Conservation (phyloP, 2,329 filamentous ascomycete genomes). For the Davidsoniella eucalypti region DNA sequence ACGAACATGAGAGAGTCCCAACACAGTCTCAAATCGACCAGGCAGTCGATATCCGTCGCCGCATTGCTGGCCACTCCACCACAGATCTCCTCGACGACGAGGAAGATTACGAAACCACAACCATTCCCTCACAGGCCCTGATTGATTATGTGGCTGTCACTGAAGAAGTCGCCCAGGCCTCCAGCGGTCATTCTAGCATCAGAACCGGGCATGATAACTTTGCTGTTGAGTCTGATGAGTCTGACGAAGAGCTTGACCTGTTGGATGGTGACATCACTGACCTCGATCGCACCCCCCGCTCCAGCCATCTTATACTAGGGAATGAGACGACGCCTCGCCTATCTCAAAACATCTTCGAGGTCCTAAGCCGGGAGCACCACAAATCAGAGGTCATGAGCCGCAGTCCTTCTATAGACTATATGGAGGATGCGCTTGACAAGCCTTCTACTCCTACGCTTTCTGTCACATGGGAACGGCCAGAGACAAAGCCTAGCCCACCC, state of each 20-base stretch:
- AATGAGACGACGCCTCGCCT: slow-evolving; percentile 5
- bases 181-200: neutral
- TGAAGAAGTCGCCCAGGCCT: neutral
- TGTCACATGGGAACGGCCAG: slow-evolving; percentile 4
- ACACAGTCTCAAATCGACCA: slow-evolving; percentile 5
- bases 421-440: slow-evolving; percentile 11
- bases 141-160: slow-evolving; percentile 10
- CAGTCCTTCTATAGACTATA: slow-evolving; percentile 10
- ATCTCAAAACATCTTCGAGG: neutral
- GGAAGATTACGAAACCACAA: slow-evolving; percentile 8
- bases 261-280: neutral
- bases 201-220: neutral
- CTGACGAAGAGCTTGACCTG: slow-evolving; percentile 6
- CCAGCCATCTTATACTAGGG: neutral
- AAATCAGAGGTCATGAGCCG: slow-evolving; percentile 1
- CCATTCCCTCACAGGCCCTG: slow-evolving; percentile 2
- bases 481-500: neutral
- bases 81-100: slow-evolving; percentile 9
- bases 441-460: slow-evolving; percentile 10
- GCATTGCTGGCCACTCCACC: slow-evolving; percentile 1
- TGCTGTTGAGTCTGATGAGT: slow-evolving; percentile 7
- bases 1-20: slow-evolving; percentile 8
- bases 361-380: neutral
- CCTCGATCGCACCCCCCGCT: neutral
- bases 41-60: slow-evolving; percentile 5